Percentiles rank a stretch among this genome's conserved stretches.
Conservation (phyloP, 2,329 filamentous ascomycete species). For the Rhytidhysteron rufulum region DNA sequence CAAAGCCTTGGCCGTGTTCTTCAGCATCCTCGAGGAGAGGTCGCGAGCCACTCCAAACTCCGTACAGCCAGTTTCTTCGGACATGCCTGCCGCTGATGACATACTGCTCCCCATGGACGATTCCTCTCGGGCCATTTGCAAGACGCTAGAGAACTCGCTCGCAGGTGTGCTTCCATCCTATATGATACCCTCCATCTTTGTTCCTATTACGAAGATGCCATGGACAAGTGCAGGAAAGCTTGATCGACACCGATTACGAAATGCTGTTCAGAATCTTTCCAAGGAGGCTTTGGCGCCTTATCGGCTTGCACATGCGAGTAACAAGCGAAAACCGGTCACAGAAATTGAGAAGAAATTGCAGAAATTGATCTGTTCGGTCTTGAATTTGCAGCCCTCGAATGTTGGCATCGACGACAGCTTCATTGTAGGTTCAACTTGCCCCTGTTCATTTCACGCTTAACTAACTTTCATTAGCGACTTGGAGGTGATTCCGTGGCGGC, state of each 20-base stretch:
- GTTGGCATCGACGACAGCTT: conserved; percentile 33
- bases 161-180: conserved; percentile 26
- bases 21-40: conserved; percentile 16
- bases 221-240: conserved; percentile 30
- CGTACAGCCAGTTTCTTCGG: conserved; percentile 15
- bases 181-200: conserved; percentile 32
- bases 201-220: conserved; percentile 29
- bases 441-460: not conserved
- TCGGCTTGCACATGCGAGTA: conserved; percentile 20
- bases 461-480: conserved; percentile 31
- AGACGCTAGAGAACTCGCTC: conserved; percentile 26
- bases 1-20: conserved; percentile 31
- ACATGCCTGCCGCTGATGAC: conserved; percentile 21
- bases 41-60: conserved; percentile 3
- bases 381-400: conserved; percentile 19
- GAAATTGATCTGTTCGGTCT: conserved; percentile 23
- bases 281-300: conserved; percentile 28
- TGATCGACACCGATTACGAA: conserved; percentile 27
- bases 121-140: conserved; percentile 22
- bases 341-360: conserved; percentile 28
- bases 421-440: conserved; percentile 13
- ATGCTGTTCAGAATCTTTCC: conserved; percentile 21
- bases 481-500: conserved; percentile 29
- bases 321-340: conserved; percentile 25
- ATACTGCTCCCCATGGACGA: conserved; percentile 26